Conservation (phyloP, 1,139 yeast species). For the Hansenula sp. region DNA sequence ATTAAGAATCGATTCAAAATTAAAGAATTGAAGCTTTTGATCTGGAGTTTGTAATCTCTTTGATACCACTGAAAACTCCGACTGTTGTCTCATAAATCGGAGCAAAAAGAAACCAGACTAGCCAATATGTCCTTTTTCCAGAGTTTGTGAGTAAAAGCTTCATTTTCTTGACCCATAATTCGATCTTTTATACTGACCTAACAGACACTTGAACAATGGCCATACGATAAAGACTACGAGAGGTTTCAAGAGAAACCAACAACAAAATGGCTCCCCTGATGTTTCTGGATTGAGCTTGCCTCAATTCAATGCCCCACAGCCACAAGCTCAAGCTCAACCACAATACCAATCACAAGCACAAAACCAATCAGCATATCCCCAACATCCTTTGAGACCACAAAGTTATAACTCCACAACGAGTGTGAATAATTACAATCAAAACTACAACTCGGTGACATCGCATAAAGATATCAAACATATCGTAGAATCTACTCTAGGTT, state of each 20-base stretch:
- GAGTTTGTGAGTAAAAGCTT: conserved; percentile 32
- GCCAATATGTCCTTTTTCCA: conserved; percentile 46
- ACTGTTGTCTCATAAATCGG: no score
- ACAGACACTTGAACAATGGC: conserved; percentile 35
- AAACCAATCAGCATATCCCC: conserved; percentile 19
- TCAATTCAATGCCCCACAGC: conserved; percentile 31
- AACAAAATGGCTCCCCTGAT: not conserved
- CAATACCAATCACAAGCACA: not conserved
- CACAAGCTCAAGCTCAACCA: conserved; percentile 24
- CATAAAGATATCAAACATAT: conserved; percentile 74
- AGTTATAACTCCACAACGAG: not conserved
- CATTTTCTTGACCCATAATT: not conserved
- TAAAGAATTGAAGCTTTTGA: not conserved
- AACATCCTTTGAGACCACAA: conserved; percentile 6
- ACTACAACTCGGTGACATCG: conserved; percentile 42
- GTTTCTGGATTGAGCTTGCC: not conserved
- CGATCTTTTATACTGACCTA: conserved; percentile 1
- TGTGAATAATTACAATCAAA: conserved; percentile 13
- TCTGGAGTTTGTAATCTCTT: not conserved
- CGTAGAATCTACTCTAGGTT: conserved; percentile 93
- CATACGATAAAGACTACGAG: conserved; percentile 52
- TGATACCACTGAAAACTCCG: no score
- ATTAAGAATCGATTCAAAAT: not conserved
- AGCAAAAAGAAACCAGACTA: not conserved
- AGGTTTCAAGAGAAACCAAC: conserved; percentile 39